Conservation (phyloP, 176 grass and related monocot genomes). For the Oryza nivara region DNA sequence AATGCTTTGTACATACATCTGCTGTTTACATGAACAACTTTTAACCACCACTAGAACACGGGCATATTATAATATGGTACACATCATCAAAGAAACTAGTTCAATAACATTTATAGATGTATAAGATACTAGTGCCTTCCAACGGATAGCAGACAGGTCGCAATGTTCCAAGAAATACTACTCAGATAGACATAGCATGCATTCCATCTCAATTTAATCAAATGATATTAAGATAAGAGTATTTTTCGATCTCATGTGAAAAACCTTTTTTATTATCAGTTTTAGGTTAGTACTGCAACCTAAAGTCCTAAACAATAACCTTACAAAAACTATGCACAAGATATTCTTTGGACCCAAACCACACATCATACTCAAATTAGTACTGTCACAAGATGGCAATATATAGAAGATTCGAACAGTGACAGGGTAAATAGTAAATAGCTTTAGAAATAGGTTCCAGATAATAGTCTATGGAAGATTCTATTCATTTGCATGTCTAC, state of each 20-base stretch:
- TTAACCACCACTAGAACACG: neutral
- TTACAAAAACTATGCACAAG: neutral
- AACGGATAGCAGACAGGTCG: neutral
- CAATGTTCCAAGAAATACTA: constrained; percentile 3
- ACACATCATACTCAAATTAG: neutral
- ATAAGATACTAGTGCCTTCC: neutral
- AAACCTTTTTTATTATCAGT: neutral
- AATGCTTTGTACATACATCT: neutral
- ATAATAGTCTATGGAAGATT: neutral
- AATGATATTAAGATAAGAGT: neutral
- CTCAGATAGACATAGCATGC: neutral
- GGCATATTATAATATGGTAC: neutral
- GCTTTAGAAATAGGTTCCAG: neutral
- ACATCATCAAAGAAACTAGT: neutral
- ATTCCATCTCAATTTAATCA: constrained; percentile 23
- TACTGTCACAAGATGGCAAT: neutral
- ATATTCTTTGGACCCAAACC: neutral
- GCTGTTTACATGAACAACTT: neutral
- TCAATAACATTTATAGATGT: neutral
- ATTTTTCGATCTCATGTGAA: constrained; percentile 3
- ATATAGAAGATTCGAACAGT: neutral
- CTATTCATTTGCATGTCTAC: neutral
- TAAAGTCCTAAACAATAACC: neutral
- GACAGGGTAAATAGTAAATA: neutral
- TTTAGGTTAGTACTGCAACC: neutral